A percentile compares a stretch with the other conserved stretches of the same genome.
Conservation (phyloP, 495 filamentous ascomycete species). For the Parathielavia appendiculata region DNA sequence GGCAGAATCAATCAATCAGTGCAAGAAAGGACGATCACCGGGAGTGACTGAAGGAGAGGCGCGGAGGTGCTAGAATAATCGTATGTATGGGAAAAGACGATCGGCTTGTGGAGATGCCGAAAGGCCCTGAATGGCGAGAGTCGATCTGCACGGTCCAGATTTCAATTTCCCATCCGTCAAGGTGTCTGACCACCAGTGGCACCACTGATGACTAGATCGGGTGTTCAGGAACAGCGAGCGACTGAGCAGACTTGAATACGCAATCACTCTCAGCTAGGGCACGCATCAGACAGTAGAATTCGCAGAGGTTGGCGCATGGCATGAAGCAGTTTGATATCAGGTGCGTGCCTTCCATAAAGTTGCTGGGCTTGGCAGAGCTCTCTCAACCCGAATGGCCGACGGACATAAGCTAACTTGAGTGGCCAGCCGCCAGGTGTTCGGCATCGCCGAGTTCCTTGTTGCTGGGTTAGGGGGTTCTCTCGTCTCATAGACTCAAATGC, state of each 20-base stretch:
- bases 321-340: too few relatives aligned
- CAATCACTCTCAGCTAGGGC: too few relatives aligned
- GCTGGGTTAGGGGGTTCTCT: too few relatives aligned
- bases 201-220: not conserved
- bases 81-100: constrained; percentile 8
- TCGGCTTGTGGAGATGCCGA: constrained; percentile 9
- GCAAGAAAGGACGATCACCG: constrained; percentile 1
- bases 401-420: too few relatives aligned
- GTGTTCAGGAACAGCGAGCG: not conserved
- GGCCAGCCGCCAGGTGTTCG: too few relatives aligned
- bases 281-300: too few relatives aligned
- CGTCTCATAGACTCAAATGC: too few relatives aligned
- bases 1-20: not conserved
- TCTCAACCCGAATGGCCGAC: too few relatives aligned
- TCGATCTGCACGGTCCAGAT: constrained; percentile 10
- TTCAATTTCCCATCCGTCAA: constrained; percentile 13
- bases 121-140: constrained; percentile 8
- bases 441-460: too few relatives aligned
- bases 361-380: too few relatives aligned
- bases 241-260: not conserved
- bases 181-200: constrained; percentile 8
- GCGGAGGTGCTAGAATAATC: not conserved
- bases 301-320: too few relatives aligned
- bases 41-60: constrained; percentile 6
- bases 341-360: too few relatives aligned